phyloP scores from a whole-genome alignment of 495 filamentous ascomycete genomes.

The Pseudevernia furfuracea region DNA sequence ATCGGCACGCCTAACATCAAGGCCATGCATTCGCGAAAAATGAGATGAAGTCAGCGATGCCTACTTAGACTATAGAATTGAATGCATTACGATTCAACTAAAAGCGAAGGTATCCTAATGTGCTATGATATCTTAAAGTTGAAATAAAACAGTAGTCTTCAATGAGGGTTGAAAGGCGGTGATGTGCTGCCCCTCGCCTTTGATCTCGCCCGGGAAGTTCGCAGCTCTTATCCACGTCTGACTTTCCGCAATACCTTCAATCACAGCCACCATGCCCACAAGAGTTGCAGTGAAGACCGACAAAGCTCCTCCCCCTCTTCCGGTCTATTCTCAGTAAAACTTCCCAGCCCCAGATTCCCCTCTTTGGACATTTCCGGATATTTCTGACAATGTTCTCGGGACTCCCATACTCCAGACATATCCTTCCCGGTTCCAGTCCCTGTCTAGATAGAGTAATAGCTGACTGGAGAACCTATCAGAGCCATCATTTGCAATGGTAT shows the following conservation, averaged over 20 bases:
- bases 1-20: not conserved
- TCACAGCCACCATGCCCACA: constrained; percentile 19
- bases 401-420: no score
- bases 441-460: no score
- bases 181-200: not conserved
- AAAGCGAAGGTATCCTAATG: not conserved
- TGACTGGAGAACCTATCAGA: no score
- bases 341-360: no score
- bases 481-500: constrained; percentile 38
- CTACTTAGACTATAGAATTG: not conserved
- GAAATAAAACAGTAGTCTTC: no score
- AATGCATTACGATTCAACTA: not conserved
- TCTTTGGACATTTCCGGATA: no score
- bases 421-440: no score
- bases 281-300: constrained; percentile 31
- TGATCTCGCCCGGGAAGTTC: not conserved
- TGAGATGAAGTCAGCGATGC: not conserved
- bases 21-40: not conserved
- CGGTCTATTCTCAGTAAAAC: constrained; percentile 43
- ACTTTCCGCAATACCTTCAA: not conserved
- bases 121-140: not conserved
- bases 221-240: not conserved
- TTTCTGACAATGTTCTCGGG: no score
- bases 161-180: not conserved
- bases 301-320: constrained; percentile 35